Base-by-base conservation (phyloP, 345 rosid species). In the Ceriops zippeliana region DNA sequence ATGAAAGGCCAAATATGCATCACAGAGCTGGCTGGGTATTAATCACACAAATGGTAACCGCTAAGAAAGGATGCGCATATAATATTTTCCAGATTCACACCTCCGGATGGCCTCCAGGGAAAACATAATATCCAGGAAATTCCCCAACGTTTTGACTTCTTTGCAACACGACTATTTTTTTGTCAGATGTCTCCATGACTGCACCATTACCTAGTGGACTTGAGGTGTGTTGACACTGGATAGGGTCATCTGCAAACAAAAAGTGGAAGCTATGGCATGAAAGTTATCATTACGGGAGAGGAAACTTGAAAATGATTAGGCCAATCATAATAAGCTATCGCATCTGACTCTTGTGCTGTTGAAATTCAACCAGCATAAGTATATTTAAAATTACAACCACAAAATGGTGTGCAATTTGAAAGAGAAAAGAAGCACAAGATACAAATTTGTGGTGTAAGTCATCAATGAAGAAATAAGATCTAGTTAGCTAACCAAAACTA, bases 81-180 rank as follows among this genome's bases (percentile, higher is more conserved):
- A 34, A 8, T 58, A 58, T 49, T 21, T 32, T 58, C 19, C 46
- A 22, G 28, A 73, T 58, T 66, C 20, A 52, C 74, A 87, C 98
- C 97, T 91, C 96, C 42, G 97, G 97, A 82, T 93, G 96, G 30
- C 96, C 97, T 62, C 97, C 97, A 16, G 97, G 97, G 51, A 91
- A 91, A 58, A 91, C 98, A 60, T 82, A 87, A 74, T 91, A 85
- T 34, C 97, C 91, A 58, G 98, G 95, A 82, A 91, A 93, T 68
- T 93, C 98, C 54, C 96, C 97, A 49, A 91, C 97, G 78, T 89
- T 86, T 51, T 88, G 52, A 84, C 98, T 93, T 80, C 97, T 86
- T 74, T 80, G 81, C 74, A 91, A 75, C 58, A 89, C 76, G 34
- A 89, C 78, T 63, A 91, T 78, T 87, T 83, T 87, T 68, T 85